phyloP scores from a whole-genome alignment of 129 eudicot genomes.

The Lactuca sativa region DNA sequence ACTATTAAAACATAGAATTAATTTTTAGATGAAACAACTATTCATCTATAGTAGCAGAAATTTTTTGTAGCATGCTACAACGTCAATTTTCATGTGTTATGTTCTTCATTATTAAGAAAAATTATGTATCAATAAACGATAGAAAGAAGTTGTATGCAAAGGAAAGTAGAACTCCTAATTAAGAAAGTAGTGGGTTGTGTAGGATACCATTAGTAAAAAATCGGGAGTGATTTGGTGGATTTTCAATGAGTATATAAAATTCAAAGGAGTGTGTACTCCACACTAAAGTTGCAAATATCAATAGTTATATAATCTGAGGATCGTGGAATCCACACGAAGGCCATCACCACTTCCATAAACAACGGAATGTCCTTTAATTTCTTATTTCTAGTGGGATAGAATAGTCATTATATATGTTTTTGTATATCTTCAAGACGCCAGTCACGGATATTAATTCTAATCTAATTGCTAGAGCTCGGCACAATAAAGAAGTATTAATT shows the following conservation, averaged over 20 bases:
- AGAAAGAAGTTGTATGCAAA: background rate
- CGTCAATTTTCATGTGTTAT: no score
- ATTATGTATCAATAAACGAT: no score
- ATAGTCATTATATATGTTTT: background rate
- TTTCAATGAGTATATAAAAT: constrained; percentile 8
- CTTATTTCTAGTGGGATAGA: background rate
- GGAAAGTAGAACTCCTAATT: background rate
- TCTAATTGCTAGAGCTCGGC: background rate
- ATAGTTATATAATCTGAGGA: constrained; percentile 1
- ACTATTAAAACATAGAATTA: no score
- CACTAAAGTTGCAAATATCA: constrained; percentile 17
- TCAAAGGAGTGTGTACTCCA: constrained; percentile 34
- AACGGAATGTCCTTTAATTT: background rate
- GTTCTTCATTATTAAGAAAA: no score
- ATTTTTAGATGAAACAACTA: no score
- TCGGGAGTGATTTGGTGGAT: background rate
- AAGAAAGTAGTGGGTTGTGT: constrained; percentile 20
- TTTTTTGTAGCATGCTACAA: no score
- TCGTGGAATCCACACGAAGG: constrained; percentile 22
- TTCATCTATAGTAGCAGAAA: no score
- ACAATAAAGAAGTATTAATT: background rate
- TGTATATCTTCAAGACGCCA: background rate
- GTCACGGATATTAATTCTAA: background rate
- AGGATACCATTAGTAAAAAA: constrained; percentile 16
- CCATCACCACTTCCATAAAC: constrained; percentile 13